A percentile compares a stretch with the other conserved stretches of the same genome.
Evolutionary conservation across 192 early-diverging fungal genomes (phyloP).

Genomic region (Coemansia guatemalensis): DNA sequence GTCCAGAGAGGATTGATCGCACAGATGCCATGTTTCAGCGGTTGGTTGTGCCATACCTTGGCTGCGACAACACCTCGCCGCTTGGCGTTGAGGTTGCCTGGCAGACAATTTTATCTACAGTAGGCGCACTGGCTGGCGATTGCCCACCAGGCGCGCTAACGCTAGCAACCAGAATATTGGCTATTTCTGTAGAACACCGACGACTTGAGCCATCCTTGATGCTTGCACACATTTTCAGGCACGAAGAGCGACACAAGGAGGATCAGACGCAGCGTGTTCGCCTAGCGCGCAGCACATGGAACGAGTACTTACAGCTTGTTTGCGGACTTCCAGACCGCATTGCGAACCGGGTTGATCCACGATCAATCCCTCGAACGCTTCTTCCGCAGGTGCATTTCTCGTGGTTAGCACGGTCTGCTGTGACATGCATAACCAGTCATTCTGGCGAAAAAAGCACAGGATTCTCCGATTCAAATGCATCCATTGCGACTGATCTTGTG

Average conservation of each 20-base stretch:
- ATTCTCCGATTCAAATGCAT: background rate
- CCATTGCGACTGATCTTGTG: background rate
- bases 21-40: background rate
- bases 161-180: constrained; percentile 12
- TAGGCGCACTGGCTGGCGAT: too few relatives aligned
- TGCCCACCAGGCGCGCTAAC: constrained; percentile 6
- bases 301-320: constrained; percentile 24
- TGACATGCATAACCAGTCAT: background rate
- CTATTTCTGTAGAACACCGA: too few relatives aligned
- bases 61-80: background rate
- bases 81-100: too few relatives aligned
- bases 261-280: too few relatives aligned
- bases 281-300: constrained; percentile 14
- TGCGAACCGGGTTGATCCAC: constrained; percentile 31
- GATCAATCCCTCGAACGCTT: constrained; percentile 21
- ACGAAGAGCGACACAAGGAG: background rate
- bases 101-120: too few relatives aligned
- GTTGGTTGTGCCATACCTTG: constrained; percentile 7
- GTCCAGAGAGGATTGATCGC: background rate
- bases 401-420: constrained; percentile 16
- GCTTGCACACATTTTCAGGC: background rate
- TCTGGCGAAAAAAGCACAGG: background rate
- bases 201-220: background rate
- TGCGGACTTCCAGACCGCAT: constrained; percentile 41
- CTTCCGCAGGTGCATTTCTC: constrained; percentile 27